Conservation (phyloP, 2,329 filamentous ascomycete species). For the Ophiostoma novo-ulmi region DNA sequence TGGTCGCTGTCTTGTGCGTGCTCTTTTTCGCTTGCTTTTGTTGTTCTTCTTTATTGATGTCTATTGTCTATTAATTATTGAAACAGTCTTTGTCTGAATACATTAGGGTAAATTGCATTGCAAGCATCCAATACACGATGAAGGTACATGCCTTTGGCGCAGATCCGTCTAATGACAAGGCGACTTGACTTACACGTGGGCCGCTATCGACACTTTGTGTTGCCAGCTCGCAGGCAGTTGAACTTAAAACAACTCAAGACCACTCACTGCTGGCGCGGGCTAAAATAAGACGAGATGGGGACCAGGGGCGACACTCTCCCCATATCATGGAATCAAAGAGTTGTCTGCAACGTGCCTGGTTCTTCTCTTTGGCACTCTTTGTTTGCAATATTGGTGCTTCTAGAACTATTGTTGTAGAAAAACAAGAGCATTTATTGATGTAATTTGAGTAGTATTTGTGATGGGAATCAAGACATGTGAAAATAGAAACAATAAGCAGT, state of each 20-base stretch:
- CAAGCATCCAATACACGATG: not conserved
- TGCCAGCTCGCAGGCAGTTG: not conserved
- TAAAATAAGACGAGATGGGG: not conserved
- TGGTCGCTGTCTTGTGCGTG: not conserved
- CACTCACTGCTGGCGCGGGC: no score
- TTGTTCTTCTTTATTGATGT: not conserved
- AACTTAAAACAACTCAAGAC: no score
- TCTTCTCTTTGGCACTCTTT: not conserved
- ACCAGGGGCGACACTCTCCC: not conserved
- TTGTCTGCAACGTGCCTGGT: not conserved
- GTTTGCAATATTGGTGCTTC: not conserved
- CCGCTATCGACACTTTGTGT: not conserved
- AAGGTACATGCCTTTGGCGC: not conserved
- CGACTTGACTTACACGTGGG: conserved; percentile 9
- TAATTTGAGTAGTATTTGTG: no score
- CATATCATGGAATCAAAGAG: not conserved
- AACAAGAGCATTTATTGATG: no score
- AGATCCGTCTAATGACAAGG: not conserved
- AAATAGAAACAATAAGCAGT: no score
- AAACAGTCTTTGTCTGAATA: not conserved
- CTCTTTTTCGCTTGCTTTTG: not conserved
- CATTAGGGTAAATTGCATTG: not conserved
- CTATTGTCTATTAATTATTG: not conserved
- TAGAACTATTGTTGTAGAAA: conserved; percentile 1
- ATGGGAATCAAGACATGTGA: no score